phyloP scores from a whole-genome alignment of 208 protist genomes.

The Strigomonas culicis region DNA sequence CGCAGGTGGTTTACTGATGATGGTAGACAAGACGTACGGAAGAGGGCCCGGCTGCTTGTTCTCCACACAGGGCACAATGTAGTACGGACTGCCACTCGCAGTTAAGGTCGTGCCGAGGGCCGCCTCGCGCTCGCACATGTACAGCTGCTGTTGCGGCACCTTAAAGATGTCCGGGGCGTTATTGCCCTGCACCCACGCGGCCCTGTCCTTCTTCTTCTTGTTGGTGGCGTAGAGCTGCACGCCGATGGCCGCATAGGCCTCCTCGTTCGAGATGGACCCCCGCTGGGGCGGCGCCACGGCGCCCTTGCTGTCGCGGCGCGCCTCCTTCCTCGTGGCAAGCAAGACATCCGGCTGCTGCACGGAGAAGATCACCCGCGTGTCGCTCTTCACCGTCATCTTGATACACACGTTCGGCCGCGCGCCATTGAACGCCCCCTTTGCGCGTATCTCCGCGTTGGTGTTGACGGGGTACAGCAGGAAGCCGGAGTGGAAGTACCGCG shows the following conservation, averaged over 20 bases:
- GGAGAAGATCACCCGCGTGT: slow-evolving; percentile 26
- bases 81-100: slow-evolving; percentile 39
- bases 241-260: slow-evolving; percentile 9
- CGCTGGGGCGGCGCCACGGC: slow-evolving; percentile 11
- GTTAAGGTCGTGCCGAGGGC: slow-evolving; percentile 25
- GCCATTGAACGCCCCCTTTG: slow-evolving; percentile 28
- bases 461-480: slow-evolving; percentile 27
- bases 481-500: slow-evolving; percentile 60
- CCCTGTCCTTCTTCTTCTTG: neutral
- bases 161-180: slow-evolving; percentile 21
- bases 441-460: slow-evolving; percentile 25
- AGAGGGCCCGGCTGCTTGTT: neutral
- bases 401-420: slow-evolving; percentile 36
- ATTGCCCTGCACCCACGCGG: neutral
- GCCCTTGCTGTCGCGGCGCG: slow-evolving; percentile 8
- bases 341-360: slow-evolving; percentile 32
- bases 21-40: slow-evolving; percentile 7
- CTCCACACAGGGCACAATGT: slow-evolving; percentile 27
- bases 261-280: neutral
- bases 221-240: neutral
- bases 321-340: neutral
- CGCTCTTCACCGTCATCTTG: slow-evolving; percentile 33
- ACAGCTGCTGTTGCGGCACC: slow-evolving; percentile 17
- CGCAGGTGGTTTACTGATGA: neutral
- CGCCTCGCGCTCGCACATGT: slow-evolving; percentile 35